Conservation (phyloP, 768 basidiomycete species). For the Solioccasus polychromus region DNA sequence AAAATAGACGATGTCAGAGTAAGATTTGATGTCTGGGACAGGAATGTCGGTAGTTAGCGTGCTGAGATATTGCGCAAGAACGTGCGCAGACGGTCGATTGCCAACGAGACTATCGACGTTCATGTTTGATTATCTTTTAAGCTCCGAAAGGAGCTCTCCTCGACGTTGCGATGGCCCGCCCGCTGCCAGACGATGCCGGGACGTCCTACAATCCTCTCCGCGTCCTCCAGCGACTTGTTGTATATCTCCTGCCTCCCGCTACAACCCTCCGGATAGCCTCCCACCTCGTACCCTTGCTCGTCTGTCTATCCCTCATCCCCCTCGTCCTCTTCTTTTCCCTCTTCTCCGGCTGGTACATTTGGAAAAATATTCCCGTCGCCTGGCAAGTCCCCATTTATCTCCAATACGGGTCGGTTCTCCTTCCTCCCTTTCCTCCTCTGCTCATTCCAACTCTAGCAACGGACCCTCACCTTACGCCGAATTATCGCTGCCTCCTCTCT, state of each 20-base stretch:
- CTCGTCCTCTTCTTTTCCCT: conserved; percentile 57
- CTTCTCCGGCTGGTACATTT: conserved; percentile 70
- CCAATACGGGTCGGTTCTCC: conserved; percentile 70
- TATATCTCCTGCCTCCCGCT: conserved; percentile 9
- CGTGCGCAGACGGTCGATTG: conserved; percentile 44
- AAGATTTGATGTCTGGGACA: conserved; percentile 68
- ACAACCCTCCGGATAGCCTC: conserved; percentile 42
- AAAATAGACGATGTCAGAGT: conserved; percentile 82
- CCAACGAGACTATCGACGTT: conserved; percentile 45
- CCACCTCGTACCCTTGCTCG: conserved; percentile 60
- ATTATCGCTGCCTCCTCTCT: conserved; percentile 47
- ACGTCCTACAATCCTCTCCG: conserved; percentile 11
- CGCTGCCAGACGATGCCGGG: conserved; percentile 13
- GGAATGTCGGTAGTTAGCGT: conserved; percentile 29
- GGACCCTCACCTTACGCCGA: conserved; percentile 63
- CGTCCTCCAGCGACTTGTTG: conserved; percentile 1
- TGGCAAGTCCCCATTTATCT: conserved; percentile 71
- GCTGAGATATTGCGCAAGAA: conserved; percentile 42
- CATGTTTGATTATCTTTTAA: conserved; percentile 16
- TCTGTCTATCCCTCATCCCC: conserved; percentile 62
- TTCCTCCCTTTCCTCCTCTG: background rate
- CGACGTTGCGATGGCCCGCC: conserved; percentile 21
- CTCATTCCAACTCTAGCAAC: conserved; percentile 44
- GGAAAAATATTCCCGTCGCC: conserved; percentile 64
- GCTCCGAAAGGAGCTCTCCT: conserved; percentile 19